These are phyloP conservation scores for Pichia sp. DNA, from an alignment of 1,139 yeast genomes.

Conservation along the genomic window DNA sequence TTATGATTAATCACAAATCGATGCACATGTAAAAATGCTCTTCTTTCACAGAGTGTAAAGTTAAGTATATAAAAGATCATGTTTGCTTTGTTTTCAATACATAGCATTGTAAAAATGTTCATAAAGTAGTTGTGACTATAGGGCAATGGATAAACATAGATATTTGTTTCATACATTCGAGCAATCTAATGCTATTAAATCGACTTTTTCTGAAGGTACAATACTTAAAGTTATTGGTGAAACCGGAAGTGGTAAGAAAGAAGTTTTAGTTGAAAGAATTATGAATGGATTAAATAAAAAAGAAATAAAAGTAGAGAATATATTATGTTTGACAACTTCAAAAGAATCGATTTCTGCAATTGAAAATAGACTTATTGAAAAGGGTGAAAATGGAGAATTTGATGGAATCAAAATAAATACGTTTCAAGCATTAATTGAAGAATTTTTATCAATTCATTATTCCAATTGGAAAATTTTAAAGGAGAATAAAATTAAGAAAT, in stretches of 20 bases:
- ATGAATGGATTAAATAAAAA: not conserved
- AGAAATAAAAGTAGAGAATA: not conserved
- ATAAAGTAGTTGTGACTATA: not conserved
- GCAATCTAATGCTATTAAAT: not conserved
- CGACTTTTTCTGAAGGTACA: not conserved
- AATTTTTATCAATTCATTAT: not conserved
- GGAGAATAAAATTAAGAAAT: not conserved
- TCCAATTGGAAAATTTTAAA: slow-evolving; percentile 3
- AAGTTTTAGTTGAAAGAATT: not conserved
- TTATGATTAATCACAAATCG: not conserved
- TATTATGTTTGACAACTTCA: not conserved
- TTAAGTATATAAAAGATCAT: not conserved
- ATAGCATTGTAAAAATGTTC: not conserved
- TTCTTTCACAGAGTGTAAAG: not conserved
- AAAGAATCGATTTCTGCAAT: not conserved
- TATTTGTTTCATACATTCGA: not conserved
- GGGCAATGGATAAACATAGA: not conserved
- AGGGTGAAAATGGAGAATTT: not conserved
- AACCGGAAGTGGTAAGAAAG: not conserved
- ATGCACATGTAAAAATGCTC: not conserved
- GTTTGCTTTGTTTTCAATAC: not conserved
- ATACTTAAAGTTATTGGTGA: not conserved
- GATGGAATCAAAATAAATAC: not conserved
- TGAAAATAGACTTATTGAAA: not conserved
- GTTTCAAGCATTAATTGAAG: slow-evolving; percentile 1